Percentiles rank a stretch among this genome's conserved stretches.
Evolutionary conservation across 164 flowering plant species (phyloP).

Genomic region (Nelumbo lutea): DNA sequence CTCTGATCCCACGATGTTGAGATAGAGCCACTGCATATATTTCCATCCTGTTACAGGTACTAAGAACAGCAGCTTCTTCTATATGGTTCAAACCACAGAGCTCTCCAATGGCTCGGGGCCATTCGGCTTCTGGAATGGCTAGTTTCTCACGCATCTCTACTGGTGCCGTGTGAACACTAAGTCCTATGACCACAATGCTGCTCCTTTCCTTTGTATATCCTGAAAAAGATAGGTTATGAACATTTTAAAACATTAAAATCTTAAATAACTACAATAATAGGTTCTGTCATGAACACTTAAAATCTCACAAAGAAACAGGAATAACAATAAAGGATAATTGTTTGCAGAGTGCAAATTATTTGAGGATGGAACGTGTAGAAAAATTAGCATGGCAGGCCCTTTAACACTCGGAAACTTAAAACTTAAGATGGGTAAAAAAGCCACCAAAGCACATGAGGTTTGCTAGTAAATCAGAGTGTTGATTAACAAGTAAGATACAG

Average conservation of each 20-base stretch:
- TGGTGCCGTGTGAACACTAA: constrained; percentile 87
- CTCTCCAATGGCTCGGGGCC: constrained; percentile 94
- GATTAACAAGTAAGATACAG: no score
- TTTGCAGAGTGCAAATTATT: background rate
- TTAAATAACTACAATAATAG: no score
- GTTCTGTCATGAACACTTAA: background rate
- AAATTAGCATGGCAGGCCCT: no score
- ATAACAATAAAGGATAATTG: background rate
- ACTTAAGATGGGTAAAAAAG: background rate
- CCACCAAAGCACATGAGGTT: no score
- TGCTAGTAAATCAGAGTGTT: no score
- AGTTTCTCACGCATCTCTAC: constrained; percentile 98
- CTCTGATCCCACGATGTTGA: constrained; percentile 89
- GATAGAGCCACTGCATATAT: constrained; percentile 93
- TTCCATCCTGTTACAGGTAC: constrained; percentile 98
- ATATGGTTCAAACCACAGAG: constrained; percentile 85
- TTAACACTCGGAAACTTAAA: background rate
- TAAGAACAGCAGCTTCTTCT: constrained; percentile 98
- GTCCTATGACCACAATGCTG: constrained; percentile 96
- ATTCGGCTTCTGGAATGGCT: constrained; percentile 96
- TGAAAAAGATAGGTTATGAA: constrained; percentile 16
- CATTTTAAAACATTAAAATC: background rate
- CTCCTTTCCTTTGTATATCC: constrained; percentile 96
- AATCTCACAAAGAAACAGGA: background rate
- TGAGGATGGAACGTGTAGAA: background rate